These are phyloP conservation scores for Draba incana DNA, from an alignment of 345 rosid species.

Conservation along the genomic window DNA sequence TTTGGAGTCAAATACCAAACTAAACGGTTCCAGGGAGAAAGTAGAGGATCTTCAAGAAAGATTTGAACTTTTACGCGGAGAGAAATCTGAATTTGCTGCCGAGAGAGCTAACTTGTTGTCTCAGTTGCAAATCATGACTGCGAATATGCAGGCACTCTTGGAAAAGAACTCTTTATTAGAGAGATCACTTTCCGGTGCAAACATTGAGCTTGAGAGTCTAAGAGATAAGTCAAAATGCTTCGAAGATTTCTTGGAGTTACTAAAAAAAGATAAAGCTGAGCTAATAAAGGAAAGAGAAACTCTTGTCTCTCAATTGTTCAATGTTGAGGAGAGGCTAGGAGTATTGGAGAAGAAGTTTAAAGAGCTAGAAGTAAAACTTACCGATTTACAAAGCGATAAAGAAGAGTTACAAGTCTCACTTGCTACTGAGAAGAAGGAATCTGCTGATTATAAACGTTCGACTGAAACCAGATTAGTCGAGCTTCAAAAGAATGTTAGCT, in stretches of 20 bases:
- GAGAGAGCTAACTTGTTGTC: constrained; percentile 75
- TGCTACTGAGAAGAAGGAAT: constrained; percentile 64
- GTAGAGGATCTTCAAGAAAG: constrained; percentile 59
- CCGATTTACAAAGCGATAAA: constrained; percentile 64
- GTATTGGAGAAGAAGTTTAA: constrained; percentile 70
- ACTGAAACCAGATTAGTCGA: constrained; percentile 67
- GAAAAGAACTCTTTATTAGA: constrained; percentile 62
- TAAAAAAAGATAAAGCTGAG: constrained; percentile 70
- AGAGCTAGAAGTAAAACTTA: constrained; percentile 62
- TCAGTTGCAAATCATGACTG: constrained; percentile 72
- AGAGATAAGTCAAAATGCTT: constrained; percentile 68
- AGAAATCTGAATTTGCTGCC: constrained; percentile 62
- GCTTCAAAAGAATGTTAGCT: constrained; percentile 67
- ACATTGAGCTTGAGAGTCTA: constrained; percentile 72
- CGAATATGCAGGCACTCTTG: constrained; percentile 66
- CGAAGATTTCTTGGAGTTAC: constrained; percentile 67
- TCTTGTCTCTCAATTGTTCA: constrained; percentile 60
- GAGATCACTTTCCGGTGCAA: constrained; percentile 62
- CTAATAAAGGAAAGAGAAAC: constrained; percentile 58
- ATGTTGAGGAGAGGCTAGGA: constrained; percentile 60
- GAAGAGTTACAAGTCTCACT: constrained; percentile 66
- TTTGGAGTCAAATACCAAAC: constrained; percentile 70
- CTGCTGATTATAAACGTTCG: constrained; percentile 51
- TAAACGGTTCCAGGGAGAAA: constrained; percentile 64
- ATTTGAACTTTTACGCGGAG: constrained; percentile 64